Percentiles rank a stretch among this genome's conserved stretches.
Evolutionary conservation across 1,284 basidiomycete genomes (phyloP).

Genomic region (Veloporphyrellus conicus): DNA sequence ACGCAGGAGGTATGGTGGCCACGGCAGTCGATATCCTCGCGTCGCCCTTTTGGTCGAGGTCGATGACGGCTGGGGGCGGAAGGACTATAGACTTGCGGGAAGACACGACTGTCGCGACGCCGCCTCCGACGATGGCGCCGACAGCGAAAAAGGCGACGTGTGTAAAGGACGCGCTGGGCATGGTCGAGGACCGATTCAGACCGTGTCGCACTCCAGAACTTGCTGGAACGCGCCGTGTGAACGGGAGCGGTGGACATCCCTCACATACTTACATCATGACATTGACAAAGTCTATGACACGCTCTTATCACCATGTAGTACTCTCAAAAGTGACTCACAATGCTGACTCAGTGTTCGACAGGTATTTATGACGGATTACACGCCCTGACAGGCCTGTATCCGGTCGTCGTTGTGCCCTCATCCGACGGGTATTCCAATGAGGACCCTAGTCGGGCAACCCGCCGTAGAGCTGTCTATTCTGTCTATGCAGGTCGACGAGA

Average conservation of each 20-base stretch:
- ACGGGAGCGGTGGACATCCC: no score
- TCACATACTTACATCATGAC: no score
- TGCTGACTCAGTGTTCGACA: no score
- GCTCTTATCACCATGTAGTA: no score
- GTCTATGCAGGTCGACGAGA: neutral
- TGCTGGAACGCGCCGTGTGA: neutral
- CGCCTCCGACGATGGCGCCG: slow-evolving; percentile 66
- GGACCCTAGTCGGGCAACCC: neutral
- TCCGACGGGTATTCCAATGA: neutral
- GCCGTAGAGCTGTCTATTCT: neutral
- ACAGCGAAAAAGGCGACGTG: slow-evolving; percentile 70
- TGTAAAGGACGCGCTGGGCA: slow-evolving; percentile 46
- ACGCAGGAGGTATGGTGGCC: slow-evolving; percentile 16
- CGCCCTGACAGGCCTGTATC: no score
- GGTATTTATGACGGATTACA: no score
- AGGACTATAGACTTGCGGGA: slow-evolving; percentile 24
- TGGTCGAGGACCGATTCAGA: slow-evolving; percentile 10
- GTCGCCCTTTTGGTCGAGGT: slow-evolving; percentile 36
- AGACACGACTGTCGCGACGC: slow-evolving; percentile 50
- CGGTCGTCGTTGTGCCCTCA: no score
- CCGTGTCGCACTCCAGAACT: neutral
- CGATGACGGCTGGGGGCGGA: slow-evolving; percentile 33
- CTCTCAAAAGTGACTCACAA: no score
- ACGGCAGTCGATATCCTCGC: slow-evolving; percentile 28
- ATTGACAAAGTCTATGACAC: no score